These are phyloP conservation scores for Paulownia fortunei DNA, from an alignment of 257 asterid species.

Conservation along the genomic window DNA sequence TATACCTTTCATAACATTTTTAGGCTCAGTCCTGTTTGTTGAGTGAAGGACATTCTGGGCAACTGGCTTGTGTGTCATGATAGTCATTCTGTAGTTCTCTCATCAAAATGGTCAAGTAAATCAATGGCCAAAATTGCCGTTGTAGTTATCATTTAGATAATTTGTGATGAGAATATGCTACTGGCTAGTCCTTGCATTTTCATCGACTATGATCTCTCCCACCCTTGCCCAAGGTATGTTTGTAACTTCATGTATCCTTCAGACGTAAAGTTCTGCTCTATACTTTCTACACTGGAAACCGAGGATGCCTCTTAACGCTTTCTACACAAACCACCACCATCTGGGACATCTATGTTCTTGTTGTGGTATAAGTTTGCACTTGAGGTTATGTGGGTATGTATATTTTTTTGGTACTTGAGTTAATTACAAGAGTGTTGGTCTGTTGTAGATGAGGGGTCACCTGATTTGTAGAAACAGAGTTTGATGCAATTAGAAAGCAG, in stretches of 20 bases:
- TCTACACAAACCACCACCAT: background rate
- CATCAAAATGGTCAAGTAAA: background rate
- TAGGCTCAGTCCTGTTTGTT: background rate
- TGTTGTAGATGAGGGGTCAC: background rate
- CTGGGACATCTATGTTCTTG: background rate
- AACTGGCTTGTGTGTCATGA: background rate
- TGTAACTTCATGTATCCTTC: no score
- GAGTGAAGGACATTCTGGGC: background rate
- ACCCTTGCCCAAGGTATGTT: background rate
- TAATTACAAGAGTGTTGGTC: background rate
- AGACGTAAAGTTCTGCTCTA: no score
- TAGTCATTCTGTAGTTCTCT: background rate
- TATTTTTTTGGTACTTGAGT: background rate
- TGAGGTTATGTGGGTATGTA: background rate
- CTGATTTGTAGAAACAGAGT: no score
- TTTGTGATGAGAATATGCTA: background rate
- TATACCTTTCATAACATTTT: background rate
- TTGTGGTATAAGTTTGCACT: conserved; percentile 3
- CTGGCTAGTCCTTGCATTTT: background rate
- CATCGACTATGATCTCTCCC: background rate
- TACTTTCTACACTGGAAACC: no score
- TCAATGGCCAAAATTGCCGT: no score
- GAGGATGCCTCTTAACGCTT: background rate
- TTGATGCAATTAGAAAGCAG: no score
- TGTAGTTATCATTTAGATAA: no score